A percentile compares a stretch with the other conserved stretches of the same genome.
These are phyloP conservation scores for Hemisphaericaspora xylanilytica DNA, from an alignment of 1,139 yeast genomes.

Conservation along the genomic window DNA sequence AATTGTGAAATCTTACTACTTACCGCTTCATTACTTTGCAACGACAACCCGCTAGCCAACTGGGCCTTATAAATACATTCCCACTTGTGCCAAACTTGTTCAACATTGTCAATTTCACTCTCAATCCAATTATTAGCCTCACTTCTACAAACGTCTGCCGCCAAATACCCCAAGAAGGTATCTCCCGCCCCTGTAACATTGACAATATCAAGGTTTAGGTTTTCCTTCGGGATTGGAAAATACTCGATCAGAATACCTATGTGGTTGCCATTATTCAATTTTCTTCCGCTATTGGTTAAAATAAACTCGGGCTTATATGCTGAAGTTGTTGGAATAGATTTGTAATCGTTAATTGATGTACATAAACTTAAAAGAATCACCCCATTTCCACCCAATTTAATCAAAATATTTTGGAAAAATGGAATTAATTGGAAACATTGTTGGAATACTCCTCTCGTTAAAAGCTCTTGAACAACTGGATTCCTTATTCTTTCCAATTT, in stretches of 20 bases:
- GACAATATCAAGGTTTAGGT: conserved; percentile 29
- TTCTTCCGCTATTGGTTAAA: conserved; percentile 17
- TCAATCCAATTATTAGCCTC: conserved; percentile 22
- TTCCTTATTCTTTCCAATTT: conserved; percentile 25
- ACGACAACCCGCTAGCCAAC: conserved; percentile 51
- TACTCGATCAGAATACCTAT: conserved; percentile 64
- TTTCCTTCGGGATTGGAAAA: conserved; percentile 48
- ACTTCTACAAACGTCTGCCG: conserved; percentile 25
- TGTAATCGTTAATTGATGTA: conserved; percentile 27
- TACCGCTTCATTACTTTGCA: conserved; percentile 29
- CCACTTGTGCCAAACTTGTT: conserved; percentile 34
- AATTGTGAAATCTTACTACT: conserved; percentile 11
- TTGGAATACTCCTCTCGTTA: conserved; percentile 57
- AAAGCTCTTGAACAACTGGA: conserved; percentile 22
- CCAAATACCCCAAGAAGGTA: conserved; percentile 56
- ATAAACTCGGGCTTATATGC: conserved; percentile 27
- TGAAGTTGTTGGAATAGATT: conserved; percentile 38
- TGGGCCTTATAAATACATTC: conserved; percentile 47
- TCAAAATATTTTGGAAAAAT: conserved; percentile 61
- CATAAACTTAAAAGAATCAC: conserved; percentile 46
- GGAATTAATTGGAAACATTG: conserved; percentile 72
- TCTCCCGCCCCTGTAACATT: conserved; percentile 79
- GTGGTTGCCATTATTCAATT: conserved; percentile 15
- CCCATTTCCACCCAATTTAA: conserved; percentile 71
- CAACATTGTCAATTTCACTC: conserved; percentile 22